Evolutionary conservation across 345 rosid genomes (phyloP), one percentile per base, ranked within the genome.

Genomic region (Dipteronia dyeriana): DNA sequence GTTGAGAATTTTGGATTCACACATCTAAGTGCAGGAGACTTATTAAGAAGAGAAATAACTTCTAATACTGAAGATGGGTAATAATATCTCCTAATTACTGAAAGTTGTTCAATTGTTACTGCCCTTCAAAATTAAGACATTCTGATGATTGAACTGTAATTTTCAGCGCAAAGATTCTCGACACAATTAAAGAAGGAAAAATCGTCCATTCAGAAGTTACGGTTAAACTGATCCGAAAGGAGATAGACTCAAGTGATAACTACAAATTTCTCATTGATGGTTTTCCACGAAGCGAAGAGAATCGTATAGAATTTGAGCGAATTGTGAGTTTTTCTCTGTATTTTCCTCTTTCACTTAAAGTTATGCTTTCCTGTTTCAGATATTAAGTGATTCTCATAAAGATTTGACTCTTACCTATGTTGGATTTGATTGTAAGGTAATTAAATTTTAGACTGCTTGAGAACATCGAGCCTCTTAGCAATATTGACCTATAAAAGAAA

Each of bases 131-230:
- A 56, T 70, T 67, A 14, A 63, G 60, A 66, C 31, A 16, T 77
- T 53, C 67, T 79, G 60, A 79, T 74, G 17, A 68, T 72, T 39
- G 41, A 76, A 57, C 65, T 81, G 11, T 38, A 71, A 70, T 81
- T 76, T 59, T 74, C 88, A 90, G 97, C 85, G 74, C 74, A 78
- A 85, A 85, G 92, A 88, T 90, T 76, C 88, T 88, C 4, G 70
- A 85, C 79, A 87, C 88, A 75, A 90, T 85, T 76, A 91, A 83
- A 87, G 95, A 91, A 61, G 97, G 97, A 75, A 93, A 89, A 79
- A 91, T 95, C 65, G 98, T 93, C 66, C 98, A 97, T 61, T 93
- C 97, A 6, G 89, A 90, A 85, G 88, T 93, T 75, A 95, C 98
- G 0, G 91, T 95, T 9, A 88, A 86, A 75, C 86, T 93, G 70